Base-by-base conservation (phyloP, 129 eudicot species). In the Heracleum sosnowskyi region DNA sequence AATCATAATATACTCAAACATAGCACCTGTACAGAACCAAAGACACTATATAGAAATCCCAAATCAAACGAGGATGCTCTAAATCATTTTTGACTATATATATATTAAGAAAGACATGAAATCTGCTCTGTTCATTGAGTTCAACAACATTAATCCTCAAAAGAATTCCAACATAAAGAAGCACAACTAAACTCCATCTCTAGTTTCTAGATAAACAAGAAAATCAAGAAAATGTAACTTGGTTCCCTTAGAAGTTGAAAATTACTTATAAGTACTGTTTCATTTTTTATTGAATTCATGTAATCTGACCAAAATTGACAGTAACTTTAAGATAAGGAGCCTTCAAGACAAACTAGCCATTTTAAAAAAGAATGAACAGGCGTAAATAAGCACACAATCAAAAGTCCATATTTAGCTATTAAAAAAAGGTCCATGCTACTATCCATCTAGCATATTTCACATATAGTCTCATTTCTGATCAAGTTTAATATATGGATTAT, bases 71-170 rank as follows among this genome's bases (percentile, higher is more conserved):
- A 60, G 33, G 12, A 60, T n/a, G 33, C 68, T 60, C 68, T 2
- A 60, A 60, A 60, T 26, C 68, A 60, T 13, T 37, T 10, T 10
- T 4, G 2, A 66, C 6, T 17, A 31, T 26, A 26, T 1, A 26
- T 66, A 13, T 31, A 12, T 44, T 17, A 31, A 66, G 18, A 68
- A 75, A 69, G 51, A 79, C 96, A 96, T 77, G 96, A 90, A 84
- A 93, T 90, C 33, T 93, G 83, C 84, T 93, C 94, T 46, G 98
- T 88, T 78, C 68, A 87, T 82, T 89, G 93, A 84, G 83, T 80
- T 53, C 82, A 78, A 68, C 87, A 73, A 91, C 96, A 79, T 80
- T 88, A 81, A 83, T 84, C 76, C 78, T 79, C 79, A 85, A 53
- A 78, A 84, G 53, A 39, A 84, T 66, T 60, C 62, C 81, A 77